Base-by-base conservation (phyloP, 2,329 filamentous ascomycete species). In the Xylaria sp. region DNA sequence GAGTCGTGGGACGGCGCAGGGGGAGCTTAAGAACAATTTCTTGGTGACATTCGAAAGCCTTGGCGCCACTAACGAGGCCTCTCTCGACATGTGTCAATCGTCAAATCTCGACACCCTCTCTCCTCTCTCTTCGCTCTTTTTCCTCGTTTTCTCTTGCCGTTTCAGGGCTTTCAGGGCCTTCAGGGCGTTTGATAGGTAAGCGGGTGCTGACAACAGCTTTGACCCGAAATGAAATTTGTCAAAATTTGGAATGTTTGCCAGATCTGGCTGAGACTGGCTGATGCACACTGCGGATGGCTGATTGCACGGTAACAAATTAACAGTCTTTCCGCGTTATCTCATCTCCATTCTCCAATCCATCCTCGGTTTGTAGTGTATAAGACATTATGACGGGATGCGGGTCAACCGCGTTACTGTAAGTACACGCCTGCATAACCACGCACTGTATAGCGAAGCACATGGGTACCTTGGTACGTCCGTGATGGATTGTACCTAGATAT, bases 191-290 rank as follows among this genome's bases (percentile, higher is more conserved):
- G 56, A 55, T 65, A 58, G 66, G 65, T 65, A 61, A 62, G 67
- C 62, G 32, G 36, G 53, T 57, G 64, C 58, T 60, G 60, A 67
- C 60, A 43, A 68, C 12, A 61, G 65, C 65, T 60, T 25, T 60
- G 28, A 25, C 39, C 58, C 46, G 57, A 65, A 64, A 66, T 67
- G 65, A 63, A 57, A 71, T 71, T 68, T 64, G 68, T 67, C 66
- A 62, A 69, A 66, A 72, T 71, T 71, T 72, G 68, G 70, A 71
- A 72, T 69, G 52, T 50, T 59, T 20, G 43, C 46, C 56, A 55
- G 56, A 28, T 55, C 15, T 25, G 34, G 56, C 25, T 36, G 30
- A 53, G 45, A 32, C 53, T 34, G 25, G 52, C 18, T 66, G 53
- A 32, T 41, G 32, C 30, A 52, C 39, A 52, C 50, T 53, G 30